Conservation (phyloP, 176 grass and related monocot genomes). For the Musa acuminata region DNA sequence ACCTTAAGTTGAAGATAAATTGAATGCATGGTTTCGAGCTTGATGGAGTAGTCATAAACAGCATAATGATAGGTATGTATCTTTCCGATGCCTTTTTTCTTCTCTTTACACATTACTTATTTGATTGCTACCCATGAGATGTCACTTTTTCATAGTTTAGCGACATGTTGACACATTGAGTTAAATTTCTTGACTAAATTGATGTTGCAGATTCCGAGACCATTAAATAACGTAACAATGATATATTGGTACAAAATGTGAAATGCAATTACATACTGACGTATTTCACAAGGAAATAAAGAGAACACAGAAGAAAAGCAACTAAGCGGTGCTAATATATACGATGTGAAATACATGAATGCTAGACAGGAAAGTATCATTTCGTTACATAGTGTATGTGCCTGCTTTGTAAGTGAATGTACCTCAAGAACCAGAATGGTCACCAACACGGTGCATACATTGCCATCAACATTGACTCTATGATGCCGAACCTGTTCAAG, state of each 20-base stretch:
- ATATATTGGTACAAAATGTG: not conserved
- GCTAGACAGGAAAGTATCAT: not conserved
- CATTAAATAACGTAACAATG: not conserved
- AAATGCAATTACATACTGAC: not conserved
- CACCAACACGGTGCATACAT: constrained; percentile 91
- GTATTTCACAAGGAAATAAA: not conserved
- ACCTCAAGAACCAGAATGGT: constrained; percentile 97
- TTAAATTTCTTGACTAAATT: not conserved
- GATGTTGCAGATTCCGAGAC: not conserved
- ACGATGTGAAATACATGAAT: not conserved
- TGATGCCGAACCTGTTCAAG: constrained; percentile 73
- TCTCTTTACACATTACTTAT: not conserved
- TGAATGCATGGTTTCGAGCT: not conserved
- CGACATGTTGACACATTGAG: not conserved
- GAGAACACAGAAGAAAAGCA: not conserved
- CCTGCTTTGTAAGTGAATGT: constrained; percentile 10
- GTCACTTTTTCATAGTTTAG: not conserved
- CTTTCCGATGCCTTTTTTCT: not conserved
- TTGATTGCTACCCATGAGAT: not conserved
- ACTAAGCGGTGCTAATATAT: not conserved
- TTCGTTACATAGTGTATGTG: not conserved
- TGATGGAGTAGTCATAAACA: not conserved
- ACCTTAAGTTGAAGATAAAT: not conserved
- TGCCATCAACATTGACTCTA: constrained; percentile 91
- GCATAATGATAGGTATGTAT: not conserved